These are phyloP conservation scores for Cucurbita ficifolia DNA, from an alignment of 306 rosid genomes.

Conservation along the genomic window DNA sequence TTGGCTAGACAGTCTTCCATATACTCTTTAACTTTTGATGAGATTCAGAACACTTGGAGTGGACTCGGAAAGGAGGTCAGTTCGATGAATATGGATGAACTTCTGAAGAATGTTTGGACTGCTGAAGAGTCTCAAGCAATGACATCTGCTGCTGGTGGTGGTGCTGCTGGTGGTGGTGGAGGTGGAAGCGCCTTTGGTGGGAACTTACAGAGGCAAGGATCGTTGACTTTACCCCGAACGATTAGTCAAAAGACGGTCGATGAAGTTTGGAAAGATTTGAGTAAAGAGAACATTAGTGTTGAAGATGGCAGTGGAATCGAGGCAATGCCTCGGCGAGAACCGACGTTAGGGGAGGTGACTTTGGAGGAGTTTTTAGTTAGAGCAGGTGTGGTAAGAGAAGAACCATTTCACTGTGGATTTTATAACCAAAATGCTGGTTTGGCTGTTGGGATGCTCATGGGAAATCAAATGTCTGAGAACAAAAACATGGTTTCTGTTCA, in stretches of 20 bases:
- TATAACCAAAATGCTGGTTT: slow-evolving; percentile 23
- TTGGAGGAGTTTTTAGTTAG: slow-evolving; percentile 75
- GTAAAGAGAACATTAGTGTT: slow-evolving; percentile 30
- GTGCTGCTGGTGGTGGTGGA: slow-evolving; percentile 14
- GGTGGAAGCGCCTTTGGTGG: slow-evolving; percentile 18
- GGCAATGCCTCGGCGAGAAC: slow-evolving; percentile 54
- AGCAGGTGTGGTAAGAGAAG: slow-evolving; percentile 95
- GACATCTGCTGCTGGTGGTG: slow-evolving; percentile 19
- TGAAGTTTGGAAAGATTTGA: slow-evolving; percentile 78
- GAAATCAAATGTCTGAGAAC: slow-evolving; percentile 23
- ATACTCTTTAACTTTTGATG: slow-evolving; percentile 82
- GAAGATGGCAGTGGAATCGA: slow-evolving; percentile 9
- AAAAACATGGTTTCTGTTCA: slow-evolving; percentile 33
- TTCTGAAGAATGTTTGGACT: slow-evolving; percentile 75
- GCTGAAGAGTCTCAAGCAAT: slow-evolving; percentile 72
- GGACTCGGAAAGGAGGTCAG: slow-evolving; percentile 83
- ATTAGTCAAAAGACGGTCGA: slow-evolving; percentile 90
- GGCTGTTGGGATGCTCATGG: slow-evolving; percentile 31
- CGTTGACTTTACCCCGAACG: slow-evolving; percentile 74
- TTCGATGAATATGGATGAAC: slow-evolving; percentile 98
- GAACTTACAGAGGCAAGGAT: slow-evolving; percentile 82
- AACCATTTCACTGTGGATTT: slow-evolving; percentile 28
- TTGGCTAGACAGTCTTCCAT: slow-evolving; percentile 56
- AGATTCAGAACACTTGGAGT: slow-evolving; percentile 63
- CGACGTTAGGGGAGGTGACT: slow-evolving; percentile 80